Evolutionary conservation across 106 monocot species (phyloP), one percentile per base, ranked within the genome.

Genomic region (Dioscorea zingiberensis): DNA sequence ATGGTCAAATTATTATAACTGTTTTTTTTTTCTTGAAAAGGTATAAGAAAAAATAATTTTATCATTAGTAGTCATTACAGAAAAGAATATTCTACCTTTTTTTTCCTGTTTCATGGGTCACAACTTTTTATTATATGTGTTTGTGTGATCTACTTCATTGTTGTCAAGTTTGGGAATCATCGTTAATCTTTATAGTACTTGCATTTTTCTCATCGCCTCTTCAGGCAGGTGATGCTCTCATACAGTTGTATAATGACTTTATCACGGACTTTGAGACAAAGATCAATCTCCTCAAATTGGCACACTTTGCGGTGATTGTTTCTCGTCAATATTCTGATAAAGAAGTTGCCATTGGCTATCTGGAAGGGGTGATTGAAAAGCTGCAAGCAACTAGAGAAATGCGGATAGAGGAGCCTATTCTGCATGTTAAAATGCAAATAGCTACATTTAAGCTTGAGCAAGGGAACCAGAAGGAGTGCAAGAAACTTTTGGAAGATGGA

Each of bases 241-340:
- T 98, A 60, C 97, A 98, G 56, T 72, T 98, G 9, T 98, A 98
- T 65, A 77, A 98, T 44, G 93, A 98, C 68, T 98, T 98, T 77
- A 93, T 98, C 57, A 79, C 89, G n/a, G 97, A 92, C 59, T 98
- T 98, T 58, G 97, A 98, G 81, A 93, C 84, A 26, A 93, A 98
- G 80, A 98, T 98, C 72, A 98, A 98, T 84, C 97, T 86, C 29
- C 74, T 98, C 58, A 98, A 98, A 65, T 92, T 98, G 72, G 83
- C 97, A 14, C 97, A 98, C 51, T 92, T 98, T 76, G 75, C 86
- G 54, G 88, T 82, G 22, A 76, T 82, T 54, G 92, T 89, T 28
- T 98, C 97, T 54, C 86, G 89, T 14, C 88, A 92, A 44, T 98
- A 98, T 70, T 54, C 91, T n/a, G 88, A 86, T 68, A 92, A 88